Percentiles rank a stretch among this genome's conserved stretches.
phyloP scores from a whole-genome alignment of 2,329 filamentous ascomycete species.

The Trichoderma citrinoviride region DNA sequence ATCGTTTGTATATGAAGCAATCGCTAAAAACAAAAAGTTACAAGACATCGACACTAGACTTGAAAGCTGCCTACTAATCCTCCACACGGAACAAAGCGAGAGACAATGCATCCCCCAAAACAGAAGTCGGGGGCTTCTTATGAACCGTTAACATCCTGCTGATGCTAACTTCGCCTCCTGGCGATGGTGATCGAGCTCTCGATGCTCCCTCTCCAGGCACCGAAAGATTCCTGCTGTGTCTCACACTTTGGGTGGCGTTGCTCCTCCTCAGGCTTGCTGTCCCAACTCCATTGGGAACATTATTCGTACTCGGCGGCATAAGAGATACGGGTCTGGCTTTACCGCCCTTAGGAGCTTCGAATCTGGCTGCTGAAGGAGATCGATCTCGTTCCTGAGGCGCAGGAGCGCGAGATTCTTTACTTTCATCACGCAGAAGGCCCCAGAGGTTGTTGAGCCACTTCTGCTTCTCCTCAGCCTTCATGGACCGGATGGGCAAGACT shows the following conservation, averaged over 20 bases:
- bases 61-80: background rate
- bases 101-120: conserved; percentile 26
- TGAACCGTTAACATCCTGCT: conserved; percentile 24
- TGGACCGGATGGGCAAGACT: conserved; percentile 36
- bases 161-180: conserved; percentile 21
- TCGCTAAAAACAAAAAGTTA: background rate
- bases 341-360: conserved; percentile 25
- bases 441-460: conserved; percentile 35
- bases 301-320: background rate
- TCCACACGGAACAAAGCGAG: conserved; percentile 26
- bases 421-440: conserved; percentile 31
- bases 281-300: background rate
- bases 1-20: background rate
- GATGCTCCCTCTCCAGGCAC: conserved; percentile 13
- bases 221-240: conserved; percentile 22
- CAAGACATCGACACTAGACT: background rate
- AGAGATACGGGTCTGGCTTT: conserved; percentile 34
- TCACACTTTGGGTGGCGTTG: conserved; percentile 23
- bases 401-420: conserved; percentile 17
- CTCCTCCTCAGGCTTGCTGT: conserved; percentile 16
- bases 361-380: conserved; percentile 23
- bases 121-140: conserved; percentile 23
- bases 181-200: conserved; percentile 11
- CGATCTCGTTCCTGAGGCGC: conserved; percentile 6
- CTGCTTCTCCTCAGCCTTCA: conserved; percentile 38